Evolutionary conservation across 1,284 basidiomycete genomes (phyloP).

Genomic region (Trichosporon sp.): DNA sequence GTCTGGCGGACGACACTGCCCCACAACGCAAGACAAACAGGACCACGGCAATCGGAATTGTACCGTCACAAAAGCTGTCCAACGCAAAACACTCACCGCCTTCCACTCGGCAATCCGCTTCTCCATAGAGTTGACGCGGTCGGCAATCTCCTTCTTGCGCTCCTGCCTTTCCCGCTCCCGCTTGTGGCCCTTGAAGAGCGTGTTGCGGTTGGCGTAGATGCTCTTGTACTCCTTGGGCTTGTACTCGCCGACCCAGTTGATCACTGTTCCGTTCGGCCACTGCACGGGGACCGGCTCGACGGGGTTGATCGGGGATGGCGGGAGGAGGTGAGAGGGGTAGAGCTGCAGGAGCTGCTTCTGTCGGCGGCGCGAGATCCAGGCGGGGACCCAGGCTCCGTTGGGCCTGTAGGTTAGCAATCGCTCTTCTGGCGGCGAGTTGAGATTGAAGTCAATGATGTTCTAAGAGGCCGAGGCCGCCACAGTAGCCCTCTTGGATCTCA

Average conservation of each 20-base stretch:
- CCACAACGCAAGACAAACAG: too few species aligned
- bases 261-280: slow-evolving; percentile 19
- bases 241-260: slow-evolving; percentile 23
- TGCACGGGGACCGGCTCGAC: slow-evolving; percentile 9
- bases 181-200: slow-evolving; percentile 43
- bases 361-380: slow-evolving; percentile 24
- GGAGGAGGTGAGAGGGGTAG: slow-evolving; percentile 27
- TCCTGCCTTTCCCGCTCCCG: slow-evolving; percentile 33
- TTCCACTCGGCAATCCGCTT: slow-evolving; percentile 43
- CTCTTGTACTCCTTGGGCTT: slow-evolving; percentile 19
- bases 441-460: too few species aligned
- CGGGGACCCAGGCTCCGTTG: slow-evolving; percentile 5
- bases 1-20: too few species aligned
- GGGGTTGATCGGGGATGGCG: slow-evolving; percentile 27
- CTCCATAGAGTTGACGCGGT: slow-evolving; percentile 40
- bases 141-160: slow-evolving; percentile 29
- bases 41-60: too few species aligned
- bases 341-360: slow-evolving; percentile 31
- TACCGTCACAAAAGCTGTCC: background rate
- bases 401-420: background rate
- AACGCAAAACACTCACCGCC: background rate
- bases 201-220: slow-evolving; percentile 24
- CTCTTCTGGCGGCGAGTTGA: too few species aligned
- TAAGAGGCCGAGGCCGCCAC: too few species aligned
- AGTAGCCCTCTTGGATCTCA: too few species aligned